Evolutionary conservation across 768 basidiomycete species (phyloP).

Genomic region (Boletus bicolor): DNA sequence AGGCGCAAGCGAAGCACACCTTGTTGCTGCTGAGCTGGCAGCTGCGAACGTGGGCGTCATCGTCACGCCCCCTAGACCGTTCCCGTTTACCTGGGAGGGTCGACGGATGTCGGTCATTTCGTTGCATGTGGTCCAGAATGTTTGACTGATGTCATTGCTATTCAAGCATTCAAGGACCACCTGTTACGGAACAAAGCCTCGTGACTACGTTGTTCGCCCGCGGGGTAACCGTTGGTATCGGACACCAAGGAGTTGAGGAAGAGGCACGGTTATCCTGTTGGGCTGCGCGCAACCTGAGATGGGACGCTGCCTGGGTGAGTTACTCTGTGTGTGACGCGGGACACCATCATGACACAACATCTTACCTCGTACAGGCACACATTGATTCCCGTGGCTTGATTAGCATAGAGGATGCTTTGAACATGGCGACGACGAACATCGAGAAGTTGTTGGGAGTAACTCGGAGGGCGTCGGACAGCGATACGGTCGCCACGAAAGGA

Average conservation of each 20-base stretch:
- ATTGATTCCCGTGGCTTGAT: constrained; percentile 40
- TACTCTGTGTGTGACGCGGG: constrained; percentile 17
- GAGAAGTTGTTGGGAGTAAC: constrained; percentile 41
- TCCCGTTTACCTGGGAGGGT: constrained; percentile 63
- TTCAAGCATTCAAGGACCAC: constrained; percentile 63
- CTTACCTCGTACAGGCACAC: constrained; percentile 25
- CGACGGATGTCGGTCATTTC: constrained; percentile 51
- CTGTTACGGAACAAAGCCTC: constrained; percentile 61
- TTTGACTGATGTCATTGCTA: neutral
- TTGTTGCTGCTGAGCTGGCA: constrained; percentile 45
- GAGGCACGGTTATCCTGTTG: constrained; percentile 69
- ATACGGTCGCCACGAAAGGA: constrained; percentile 41
- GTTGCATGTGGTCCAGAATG: neutral
- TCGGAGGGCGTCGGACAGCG: constrained; percentile 18
- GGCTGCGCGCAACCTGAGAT: constrained; percentile 82
- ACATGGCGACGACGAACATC: constrained; percentile 41
- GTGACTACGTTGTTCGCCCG: constrained; percentile 57
- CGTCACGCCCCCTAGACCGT: constrained; percentile 59
- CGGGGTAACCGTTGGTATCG: constrained; percentile 64
- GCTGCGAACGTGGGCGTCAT: constrained; percentile 67
- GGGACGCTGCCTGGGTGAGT: constrained; percentile 96
- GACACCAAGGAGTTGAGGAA: constrained; percentile 42
- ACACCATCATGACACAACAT: neutral
- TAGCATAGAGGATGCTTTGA: constrained; percentile 35
- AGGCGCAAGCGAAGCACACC: constrained; percentile 55